Conservation (phyloP, 306 rosid genomes). For the Lathyrus aphaca region DNA sequence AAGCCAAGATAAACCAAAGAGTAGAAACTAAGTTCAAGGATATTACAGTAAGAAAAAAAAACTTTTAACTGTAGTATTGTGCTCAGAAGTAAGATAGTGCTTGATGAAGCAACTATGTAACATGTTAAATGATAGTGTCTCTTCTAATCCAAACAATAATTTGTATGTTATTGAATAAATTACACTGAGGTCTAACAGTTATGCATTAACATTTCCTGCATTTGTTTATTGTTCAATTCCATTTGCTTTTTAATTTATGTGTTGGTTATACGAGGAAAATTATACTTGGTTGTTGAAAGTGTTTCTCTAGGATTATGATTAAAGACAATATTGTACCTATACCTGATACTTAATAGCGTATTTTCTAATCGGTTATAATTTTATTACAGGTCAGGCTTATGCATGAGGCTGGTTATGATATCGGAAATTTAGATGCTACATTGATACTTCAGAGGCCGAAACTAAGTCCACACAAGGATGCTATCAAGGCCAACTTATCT, state of each 20-base stretch:
- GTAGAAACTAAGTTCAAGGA: neutral
- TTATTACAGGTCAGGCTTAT: slow-evolving; percentile 79
- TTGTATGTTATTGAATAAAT: too few species aligned
- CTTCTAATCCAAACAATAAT: too few species aligned
- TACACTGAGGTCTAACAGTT: too few species aligned
- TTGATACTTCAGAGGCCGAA: slow-evolving; percentile 95
- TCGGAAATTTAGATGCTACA: slow-evolving; percentile 91
- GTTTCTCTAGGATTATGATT: slow-evolving; percentile 20
- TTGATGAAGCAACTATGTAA: too few species aligned
- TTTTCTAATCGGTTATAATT: slow-evolving; percentile 13
- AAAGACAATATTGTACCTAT: slow-evolving; percentile 11
- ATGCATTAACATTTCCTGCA: too few species aligned
- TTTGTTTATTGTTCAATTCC: too few species aligned
- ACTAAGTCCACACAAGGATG: slow-evolving; percentile 93
- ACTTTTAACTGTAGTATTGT: too few species aligned
- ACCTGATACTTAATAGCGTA: slow-evolving; percentile 9
- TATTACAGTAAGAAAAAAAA: too few species aligned
- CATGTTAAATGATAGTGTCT: too few species aligned
- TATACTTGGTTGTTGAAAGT: slow-evolving; percentile 8
- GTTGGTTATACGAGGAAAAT: slow-evolving; percentile 6
- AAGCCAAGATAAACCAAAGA: slow-evolving; percentile 2
- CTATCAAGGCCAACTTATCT: slow-evolving; percentile 82
- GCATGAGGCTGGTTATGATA: slow-evolving; percentile 90
- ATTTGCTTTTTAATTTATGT: neutral
- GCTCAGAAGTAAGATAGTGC: too few species aligned